Evolutionary conservation across 768 basidiomycete genomes (phyloP).

Genomic region (Podaxis pistillaris): DNA sequence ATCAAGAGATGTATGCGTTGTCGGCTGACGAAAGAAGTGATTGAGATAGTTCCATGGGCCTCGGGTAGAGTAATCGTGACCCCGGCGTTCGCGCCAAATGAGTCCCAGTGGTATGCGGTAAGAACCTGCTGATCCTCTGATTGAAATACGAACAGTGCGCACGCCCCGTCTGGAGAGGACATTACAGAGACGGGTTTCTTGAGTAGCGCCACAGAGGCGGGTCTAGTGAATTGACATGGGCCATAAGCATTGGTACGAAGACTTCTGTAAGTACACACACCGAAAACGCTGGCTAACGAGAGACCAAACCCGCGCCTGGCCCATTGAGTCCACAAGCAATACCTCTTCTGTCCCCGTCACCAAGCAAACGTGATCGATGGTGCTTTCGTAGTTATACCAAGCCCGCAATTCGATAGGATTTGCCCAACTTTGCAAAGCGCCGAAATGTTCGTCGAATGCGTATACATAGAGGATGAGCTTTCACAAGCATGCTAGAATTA

Average conservation of each 20-base stretch:
- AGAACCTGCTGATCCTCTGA: conserved; percentile 13
- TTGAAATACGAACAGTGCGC: conserved; percentile 38
- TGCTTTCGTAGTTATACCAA: conserved; percentile 37
- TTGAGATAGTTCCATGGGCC: conserved; percentile 20
- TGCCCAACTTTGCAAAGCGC: conserved; percentile 39
- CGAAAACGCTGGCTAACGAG: conserved; percentile 52
- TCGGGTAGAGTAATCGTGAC: conserved; percentile 34
- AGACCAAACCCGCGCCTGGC: conserved; percentile 50
- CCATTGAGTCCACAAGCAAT: conserved; percentile 42
- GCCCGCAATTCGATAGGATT: conserved; percentile 34
- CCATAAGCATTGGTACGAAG: not conserved
- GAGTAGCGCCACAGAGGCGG: conserved; percentile 31
- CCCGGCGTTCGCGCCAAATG: conserved; percentile 52
- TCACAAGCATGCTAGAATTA: not conserved
- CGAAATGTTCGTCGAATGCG: conserved; percentile 43
- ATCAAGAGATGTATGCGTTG: conserved; percentile 41
- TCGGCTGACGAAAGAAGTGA: conserved; percentile 47
- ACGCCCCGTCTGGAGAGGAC: conserved; percentile 56
- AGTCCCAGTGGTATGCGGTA: conserved; percentile 49
- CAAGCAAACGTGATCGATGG: conserved; percentile 34
- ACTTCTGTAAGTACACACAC: conserved; percentile 25
- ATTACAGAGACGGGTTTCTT: conserved; percentile 31
- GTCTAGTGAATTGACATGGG: conserved; percentile 29
- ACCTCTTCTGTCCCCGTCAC: conserved; percentile 52
- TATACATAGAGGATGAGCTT: conserved; percentile 44